Conservation (phyloP, 768 basidiomycete genomes). For the Sporobolomyces pararoseus region DNA sequence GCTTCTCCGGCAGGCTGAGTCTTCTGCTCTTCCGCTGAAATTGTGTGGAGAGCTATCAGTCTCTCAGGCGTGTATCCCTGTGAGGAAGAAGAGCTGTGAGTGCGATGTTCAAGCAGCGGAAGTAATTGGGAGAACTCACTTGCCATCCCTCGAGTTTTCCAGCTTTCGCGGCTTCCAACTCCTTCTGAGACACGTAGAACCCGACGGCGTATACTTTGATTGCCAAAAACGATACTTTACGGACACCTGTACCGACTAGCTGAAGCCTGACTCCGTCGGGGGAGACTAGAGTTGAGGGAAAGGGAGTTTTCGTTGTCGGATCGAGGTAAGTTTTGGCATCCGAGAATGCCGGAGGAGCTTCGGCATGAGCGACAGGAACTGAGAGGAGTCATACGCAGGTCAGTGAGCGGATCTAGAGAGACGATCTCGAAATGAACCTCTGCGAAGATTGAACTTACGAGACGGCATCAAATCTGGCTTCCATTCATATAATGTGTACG, state of each 20-base stretch:
- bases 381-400: background rate
- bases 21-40: slow-evolving; percentile 31
- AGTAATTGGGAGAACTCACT: slow-evolving; percentile 34
- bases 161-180: slow-evolving; percentile 14
- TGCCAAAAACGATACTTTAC: slow-evolving; percentile 51
- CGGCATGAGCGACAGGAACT: slow-evolving; percentile 20
- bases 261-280: slow-evolving; percentile 40
- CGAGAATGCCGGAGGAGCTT: background rate
- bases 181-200: slow-evolving; percentile 48
- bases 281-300: slow-evolving; percentile 44
- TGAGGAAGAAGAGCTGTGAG: too few relatives aligned
- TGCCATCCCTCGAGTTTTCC: slow-evolving; percentile 46
- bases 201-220: slow-evolving; percentile 52
- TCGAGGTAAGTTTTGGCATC: slow-evolving; percentile 43
- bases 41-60: slow-evolving; percentile 26
- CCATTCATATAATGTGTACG: background rate
- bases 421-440: background rate
- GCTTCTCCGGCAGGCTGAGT: slow-evolving; percentile 45
- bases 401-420: background rate
- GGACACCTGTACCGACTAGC: slow-evolving; percentile 51
- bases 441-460: background rate
- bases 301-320: slow-evolving; percentile 49
- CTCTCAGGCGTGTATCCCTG: slow-evolving; percentile 21
- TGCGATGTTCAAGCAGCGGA: background rate
- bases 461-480: slow-evolving; percentile 17